phyloP scores from a whole-genome alignment of 2,329 filamentous ascomycete genomes.

The Niveomyces coronatus region DNA sequence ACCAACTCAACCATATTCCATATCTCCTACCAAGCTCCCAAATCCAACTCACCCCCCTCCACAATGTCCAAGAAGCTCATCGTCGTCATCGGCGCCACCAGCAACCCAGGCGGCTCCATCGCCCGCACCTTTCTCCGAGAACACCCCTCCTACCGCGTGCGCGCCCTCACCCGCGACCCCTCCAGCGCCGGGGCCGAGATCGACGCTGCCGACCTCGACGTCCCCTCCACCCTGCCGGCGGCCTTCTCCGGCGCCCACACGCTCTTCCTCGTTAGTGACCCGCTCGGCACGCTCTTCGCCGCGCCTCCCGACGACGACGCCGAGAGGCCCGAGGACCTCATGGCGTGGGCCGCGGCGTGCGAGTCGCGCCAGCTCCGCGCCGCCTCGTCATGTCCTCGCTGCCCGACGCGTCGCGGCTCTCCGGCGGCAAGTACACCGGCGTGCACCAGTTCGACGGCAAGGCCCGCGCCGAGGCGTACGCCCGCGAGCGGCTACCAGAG shows the following conservation, averaged over 20 bases:
- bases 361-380: constrained; percentile 28
- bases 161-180: constrained; percentile 17
- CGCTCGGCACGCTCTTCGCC: constrained; percentile 13
- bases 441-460: constrained; percentile 34
- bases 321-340: constrained; percentile 10
- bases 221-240: constrained; percentile 9
- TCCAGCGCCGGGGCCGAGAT: constrained; percentile 15
- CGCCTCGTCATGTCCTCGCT: constrained; percentile 29
- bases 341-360: constrained; percentile 15
- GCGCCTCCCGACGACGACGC: constrained; percentile 10
- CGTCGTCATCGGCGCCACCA: constrained; percentile 26
- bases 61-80: constrained; percentile 10
- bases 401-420: constrained; percentile 24
- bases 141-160: constrained; percentile 21
- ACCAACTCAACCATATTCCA: background rate
- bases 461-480: constrained; percentile 23
- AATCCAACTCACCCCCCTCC: too few relatives aligned
- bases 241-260: constrained; percentile 17
- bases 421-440: constrained; percentile 28
- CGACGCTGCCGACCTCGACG: constrained; percentile 15
- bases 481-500: constrained; percentile 9
- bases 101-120: constrained; percentile 29
- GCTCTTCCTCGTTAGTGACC: constrained; percentile 22
- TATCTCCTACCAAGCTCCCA: too few relatives aligned
- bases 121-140: constrained; percentile 25